Evolutionary conservation across 2,329 filamentous ascomycete genomes (phyloP).

Genomic region (Alternaria solani): DNA sequence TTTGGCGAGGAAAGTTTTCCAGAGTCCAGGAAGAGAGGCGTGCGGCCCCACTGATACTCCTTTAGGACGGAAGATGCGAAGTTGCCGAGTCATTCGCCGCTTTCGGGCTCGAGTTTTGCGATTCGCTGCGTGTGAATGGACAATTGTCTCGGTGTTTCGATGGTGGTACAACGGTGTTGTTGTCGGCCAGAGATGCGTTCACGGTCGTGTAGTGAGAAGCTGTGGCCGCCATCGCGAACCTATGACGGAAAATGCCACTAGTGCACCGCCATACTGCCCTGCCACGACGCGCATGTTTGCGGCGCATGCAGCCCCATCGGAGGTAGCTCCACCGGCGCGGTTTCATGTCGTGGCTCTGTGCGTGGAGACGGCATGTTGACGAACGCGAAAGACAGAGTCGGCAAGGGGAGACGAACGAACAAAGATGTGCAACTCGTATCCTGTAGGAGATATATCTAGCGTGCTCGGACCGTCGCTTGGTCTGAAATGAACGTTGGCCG

Average conservation of each 20-base stretch:
- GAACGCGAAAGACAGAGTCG: not conserved
- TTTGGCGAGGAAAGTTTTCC: not conserved
- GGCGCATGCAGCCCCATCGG: not conserved
- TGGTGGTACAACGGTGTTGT: conserved; percentile 2
- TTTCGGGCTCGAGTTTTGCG: not conserved
- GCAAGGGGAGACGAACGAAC: not conserved
- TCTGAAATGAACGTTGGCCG: conserved; percentile 8
- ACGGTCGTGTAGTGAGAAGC: conserved; percentile 1
- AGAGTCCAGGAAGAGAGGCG: not conserved
- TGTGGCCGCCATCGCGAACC: not conserved
- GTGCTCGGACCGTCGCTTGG: conserved; percentile 3
- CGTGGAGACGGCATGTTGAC: not conserved
- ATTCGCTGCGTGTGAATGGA: not conserved
- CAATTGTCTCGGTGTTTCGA: not conserved
- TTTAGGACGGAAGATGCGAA: not conserved
- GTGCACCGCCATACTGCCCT: conserved; percentile 5
- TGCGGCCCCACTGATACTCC: conserved; percentile 2
- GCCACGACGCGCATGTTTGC: conserved; percentile 1
- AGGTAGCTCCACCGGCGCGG: not conserved
- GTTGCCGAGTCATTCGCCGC: not conserved
- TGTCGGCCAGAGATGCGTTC: not conserved
- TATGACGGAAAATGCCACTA: conserved; percentile 1
- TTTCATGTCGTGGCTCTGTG: conserved; percentile 3
- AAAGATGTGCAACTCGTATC: conserved; percentile 2
- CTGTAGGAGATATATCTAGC: conserved; percentile 5